Percentiles rank a stretch among this genome's conserved stretches.
These are phyloP conservation scores for Cryptosporidium viatorum DNA, from an alignment of 169 alveolate species.

Conservation along the genomic window DNA sequence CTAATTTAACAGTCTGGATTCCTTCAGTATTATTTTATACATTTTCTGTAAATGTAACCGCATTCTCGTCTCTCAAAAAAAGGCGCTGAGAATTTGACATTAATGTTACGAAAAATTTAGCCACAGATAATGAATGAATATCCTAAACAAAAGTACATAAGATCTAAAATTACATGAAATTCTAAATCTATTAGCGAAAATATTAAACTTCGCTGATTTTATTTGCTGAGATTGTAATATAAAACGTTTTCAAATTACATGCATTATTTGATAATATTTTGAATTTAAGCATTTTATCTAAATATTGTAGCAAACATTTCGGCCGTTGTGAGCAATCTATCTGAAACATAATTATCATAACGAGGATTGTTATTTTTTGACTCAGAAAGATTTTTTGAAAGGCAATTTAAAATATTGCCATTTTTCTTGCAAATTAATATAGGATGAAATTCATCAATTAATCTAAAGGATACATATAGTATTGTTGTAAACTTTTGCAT, in stretches of 20 bases:
- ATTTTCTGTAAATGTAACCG: background rate
- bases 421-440: conserved; percentile 32
- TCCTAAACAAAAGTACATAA: background rate
- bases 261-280: no score
- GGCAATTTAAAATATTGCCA: background rate
- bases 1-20: conserved; percentile 1
- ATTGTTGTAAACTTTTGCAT: conserved; percentile 46
- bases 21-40: background rate
- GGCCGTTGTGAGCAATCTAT: conserved; percentile 11
- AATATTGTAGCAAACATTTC: conserved; percentile 63
- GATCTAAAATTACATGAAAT: background rate
- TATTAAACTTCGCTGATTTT: no score
- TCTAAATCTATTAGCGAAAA: background rate
- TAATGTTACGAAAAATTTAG: background rate
- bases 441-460: background rate
- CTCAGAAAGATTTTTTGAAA: background rate
- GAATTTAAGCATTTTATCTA: background rate
- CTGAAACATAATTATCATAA: background rate
- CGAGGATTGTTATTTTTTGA: background rate
- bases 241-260: no score
- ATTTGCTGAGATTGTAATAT: no score
- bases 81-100: conserved; percentile 32
- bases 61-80: conserved; percentile 57
- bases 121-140: background rate
- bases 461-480: conserved; percentile 35